Base-by-base conservation (phyloP, 1,284 basidiomycete genomes). In the Anthracocystis walkeri region DNA sequence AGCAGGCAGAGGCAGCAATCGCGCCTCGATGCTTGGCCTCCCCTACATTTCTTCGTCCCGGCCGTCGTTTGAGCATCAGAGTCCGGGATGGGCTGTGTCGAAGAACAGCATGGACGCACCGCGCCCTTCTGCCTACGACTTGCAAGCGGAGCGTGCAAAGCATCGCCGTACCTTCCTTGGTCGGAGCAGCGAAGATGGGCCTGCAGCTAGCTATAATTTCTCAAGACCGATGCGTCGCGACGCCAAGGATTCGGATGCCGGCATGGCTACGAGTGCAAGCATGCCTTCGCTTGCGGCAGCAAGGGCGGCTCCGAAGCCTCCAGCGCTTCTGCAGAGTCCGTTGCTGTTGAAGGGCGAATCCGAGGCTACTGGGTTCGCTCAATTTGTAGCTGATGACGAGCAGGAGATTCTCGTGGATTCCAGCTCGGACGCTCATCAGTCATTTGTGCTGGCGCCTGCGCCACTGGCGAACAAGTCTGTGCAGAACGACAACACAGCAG, bases 301-400 rank as follows among this genome's bases (percentile, higher is more conserved):
- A 21, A 57, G 41, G 21, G 46, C 56, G 6, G 54, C 49, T 11
- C 53, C 57, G 1, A 73, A 60, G 20, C 57, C 69, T 2, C 54
- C 54, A 1, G 61, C 44, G 25, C 40, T 65, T 5, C 53, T 73
- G 3, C 65, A 64, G 35, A 68, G 70, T 38, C 70, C 70, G 12
- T 53, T 73, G 2, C 20, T 67, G 45, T 55, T 73, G 48, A 73
- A 73, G 20, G 65, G 70, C 49, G 70, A 73, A 40, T 51, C 53
- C 2, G 57, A 63, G 38, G 59, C 56, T 1, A 66, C 59, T 29
- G 65, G 60, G 3, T 68, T 64, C 23, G 65, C 58, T 8, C 70
- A 73, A 31, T 53, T 58, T 18, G 56, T 45, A 14, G 59, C 58
- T 16, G 65, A 64, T 18, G 57, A 73, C 11, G 70, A 73, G 33